Evolutionary conservation across 1,139 yeast genomes (phyloP).

Genomic region (Sugiyamaella neomexicana): DNA sequence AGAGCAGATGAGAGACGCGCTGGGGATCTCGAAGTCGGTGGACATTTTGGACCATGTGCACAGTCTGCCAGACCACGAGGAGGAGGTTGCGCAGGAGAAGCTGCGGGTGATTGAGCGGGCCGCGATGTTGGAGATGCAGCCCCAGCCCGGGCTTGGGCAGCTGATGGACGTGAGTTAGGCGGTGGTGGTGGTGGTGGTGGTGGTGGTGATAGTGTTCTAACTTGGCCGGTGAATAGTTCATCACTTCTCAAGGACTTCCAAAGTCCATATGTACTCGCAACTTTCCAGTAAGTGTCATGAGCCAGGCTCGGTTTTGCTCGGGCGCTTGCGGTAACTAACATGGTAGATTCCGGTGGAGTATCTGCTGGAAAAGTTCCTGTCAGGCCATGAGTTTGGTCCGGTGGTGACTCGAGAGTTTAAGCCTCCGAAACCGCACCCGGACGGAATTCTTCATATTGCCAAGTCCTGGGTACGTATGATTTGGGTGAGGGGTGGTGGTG

Average conservation of each 20-base stretch:
- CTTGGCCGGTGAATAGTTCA: conserved; percentile 27
- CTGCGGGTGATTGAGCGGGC: conserved; percentile 53
- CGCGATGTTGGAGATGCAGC: conserved; percentile 60
- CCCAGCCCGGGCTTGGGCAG: conserved; percentile 47
- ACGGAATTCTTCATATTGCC: conserved; percentile 57
- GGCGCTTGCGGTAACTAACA: not conserved
- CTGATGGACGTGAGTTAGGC: conserved; percentile 36
- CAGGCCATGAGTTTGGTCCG: conserved; percentile 49
- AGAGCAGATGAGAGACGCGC: conserved; percentile 57
- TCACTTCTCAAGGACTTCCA: conserved; percentile 41
- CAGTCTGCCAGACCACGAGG: conserved; percentile 43
- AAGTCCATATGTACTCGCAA: conserved; percentile 64
- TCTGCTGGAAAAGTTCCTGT: conserved; percentile 47
- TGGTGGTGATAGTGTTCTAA: not conserved
- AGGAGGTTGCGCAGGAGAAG: conserved; percentile 48
- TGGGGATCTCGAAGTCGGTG: conserved; percentile 49
- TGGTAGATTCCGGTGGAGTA: conserved; percentile 50
- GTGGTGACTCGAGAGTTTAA: conserved; percentile 57
- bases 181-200: too few species aligned
- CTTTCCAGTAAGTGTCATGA: conserved; percentile 39
- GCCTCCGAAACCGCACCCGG: conserved; percentile 67
- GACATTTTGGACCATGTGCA: conserved; percentile 56
- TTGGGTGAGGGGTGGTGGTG: not conserved
- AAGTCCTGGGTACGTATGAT: conserved; percentile 41
- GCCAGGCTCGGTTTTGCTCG: not conserved